Evolutionary conservation across 371 early-diverging fungal species (phyloP), one percentile per base, ranked within the genome.

Genomic region (Dinochytrium kinnereticum): DNA sequence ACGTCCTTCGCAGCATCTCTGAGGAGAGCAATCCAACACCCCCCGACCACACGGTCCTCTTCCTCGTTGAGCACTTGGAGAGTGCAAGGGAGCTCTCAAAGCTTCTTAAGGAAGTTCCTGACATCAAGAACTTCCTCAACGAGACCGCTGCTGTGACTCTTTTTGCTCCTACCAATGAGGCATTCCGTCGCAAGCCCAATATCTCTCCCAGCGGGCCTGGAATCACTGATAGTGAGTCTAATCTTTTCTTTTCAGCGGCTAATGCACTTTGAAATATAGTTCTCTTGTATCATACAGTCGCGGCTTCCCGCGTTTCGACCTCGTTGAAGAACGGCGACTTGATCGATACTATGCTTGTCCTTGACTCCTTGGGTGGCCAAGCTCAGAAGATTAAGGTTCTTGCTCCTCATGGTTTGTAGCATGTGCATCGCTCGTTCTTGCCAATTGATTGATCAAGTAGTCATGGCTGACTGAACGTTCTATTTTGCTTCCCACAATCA

Each of bases 351-450:
- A 15, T 64, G 15, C 24, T 64, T 26, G 64, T 64, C 34, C 24
- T 64, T 26, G 64, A 64, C 5, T 34, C 36, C 7, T 36, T 64
- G 2, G 64, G 64, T 36, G 57, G 57, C 7, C 17, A 3, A 5
- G 3, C 64, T 34, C 64, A 64, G 31, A 64, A 64, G 24, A 64
- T 64, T 36, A 64, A 64, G 38, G 64, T 64, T 34, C 24, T 37
- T 3, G 38, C 64, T 15, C 36, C 38, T 3, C 64, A 64, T 24
- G 64, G 64, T 64, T 17, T 10, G 59, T 57, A 50, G 15, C 15
- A 50, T 17, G n/a, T 50, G 17, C 50, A n/a, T 15, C n/a, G 31
- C 5, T 57, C 57, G 15, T 44, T 44, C 44, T 44, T 44, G 10
- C 7, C 26, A 26, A 64, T 37, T 64, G 36, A 36, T 64, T 33